A percentile compares a stretch with the other conserved stretches of the same genome.
These are phyloP conservation scores for Zygosaccharomyces bisporus DNA, from an alignment of 805 yeast species.

Conservation along the genomic window DNA sequence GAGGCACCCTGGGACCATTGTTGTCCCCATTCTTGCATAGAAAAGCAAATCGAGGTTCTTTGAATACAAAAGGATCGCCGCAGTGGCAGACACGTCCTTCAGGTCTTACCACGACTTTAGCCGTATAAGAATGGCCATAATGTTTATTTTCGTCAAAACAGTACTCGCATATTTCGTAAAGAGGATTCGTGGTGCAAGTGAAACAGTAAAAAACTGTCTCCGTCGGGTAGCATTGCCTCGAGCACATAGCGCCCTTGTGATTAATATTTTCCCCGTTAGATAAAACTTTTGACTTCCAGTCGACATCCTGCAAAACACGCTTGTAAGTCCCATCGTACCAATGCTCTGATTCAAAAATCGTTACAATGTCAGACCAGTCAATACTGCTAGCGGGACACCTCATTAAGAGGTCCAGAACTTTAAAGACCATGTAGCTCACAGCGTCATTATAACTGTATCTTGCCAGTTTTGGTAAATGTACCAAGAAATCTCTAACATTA, in stretches of 20 bases:
- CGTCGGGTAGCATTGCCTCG: conserved; percentile 26
- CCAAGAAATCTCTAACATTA: conserved; percentile 28
- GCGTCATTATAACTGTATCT: conserved; percentile 26
- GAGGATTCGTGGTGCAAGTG: conserved; percentile 33
- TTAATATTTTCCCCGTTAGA: conserved; percentile 3
- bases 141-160: conserved; percentile 74
- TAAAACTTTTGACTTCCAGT: conserved; percentile 19
- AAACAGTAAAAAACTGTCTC: conserved; percentile 34
- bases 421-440: conserved; percentile 30
- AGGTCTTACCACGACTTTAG: conserved; percentile 27
- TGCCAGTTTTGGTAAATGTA: conserved; percentile 27
- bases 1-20: conserved; percentile 10
- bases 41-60: conserved; percentile 18
- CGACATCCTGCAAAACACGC: conserved; percentile 11
- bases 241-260: conserved; percentile 30
- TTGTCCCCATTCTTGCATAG: conserved; percentile 23
- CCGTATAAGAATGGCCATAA: conserved; percentile 49
- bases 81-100: conserved; percentile 36
- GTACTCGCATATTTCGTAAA: conserved; percentile 53
- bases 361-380: conserved; percentile 25
- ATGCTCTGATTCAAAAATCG: conserved; percentile 18
- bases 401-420: conserved; percentile 20
- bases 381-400: conserved; percentile 14
- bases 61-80: conserved; percentile 30
- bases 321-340: conserved; percentile 24